Percentiles rank a stretch among this genome's conserved stretches.
Conservation (phyloP, 495 filamentous ascomycete genomes). For the Darksidea phi region DNA sequence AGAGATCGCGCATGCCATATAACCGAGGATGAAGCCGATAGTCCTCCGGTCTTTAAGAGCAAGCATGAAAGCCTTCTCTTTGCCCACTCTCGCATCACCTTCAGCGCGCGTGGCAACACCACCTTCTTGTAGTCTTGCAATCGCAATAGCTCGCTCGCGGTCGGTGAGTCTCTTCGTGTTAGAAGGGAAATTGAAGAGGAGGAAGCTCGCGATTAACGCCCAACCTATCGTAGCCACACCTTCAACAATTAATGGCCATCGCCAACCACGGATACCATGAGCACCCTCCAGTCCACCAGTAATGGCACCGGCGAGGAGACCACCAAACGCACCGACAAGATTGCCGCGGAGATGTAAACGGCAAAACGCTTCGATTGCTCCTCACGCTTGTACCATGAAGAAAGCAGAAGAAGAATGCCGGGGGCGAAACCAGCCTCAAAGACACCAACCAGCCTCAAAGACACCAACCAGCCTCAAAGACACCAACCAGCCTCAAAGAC, state of each 20-base stretch:
- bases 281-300: slow-evolving; percentile 67
- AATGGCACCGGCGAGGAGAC: slow-evolving; percentile 75
- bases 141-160: slow-evolving; percentile 69
- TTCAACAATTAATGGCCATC: slow-evolving; percentile 80
- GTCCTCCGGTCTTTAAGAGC: slow-evolving; percentile 76
- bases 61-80: slow-evolving; percentile 66
- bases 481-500: slow-evolving; percentile 52
- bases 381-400: slow-evolving; percentile 78
- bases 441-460: slow-evolving; percentile 47
- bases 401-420: slow-evolving; percentile 82
- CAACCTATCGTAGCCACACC: slow-evolving; percentile 72
- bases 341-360: slow-evolving; percentile 86
- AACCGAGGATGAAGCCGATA: slow-evolving; percentile 53
- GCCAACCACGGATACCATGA: slow-evolving; percentile 67
- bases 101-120: slow-evolving; percentile 73
- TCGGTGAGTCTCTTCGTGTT: slow-evolving; percentile 74
- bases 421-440: slow-evolving; percentile 69
- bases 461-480: slow-evolving; percentile 56
- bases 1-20: slow-evolving; percentile 31
- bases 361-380: slow-evolving; percentile 78
- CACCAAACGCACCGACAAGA: slow-evolving; percentile 80
- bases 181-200: slow-evolving; percentile 86
- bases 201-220: slow-evolving; percentile 71
- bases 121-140: slow-evolving; percentile 69
- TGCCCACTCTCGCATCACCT: slow-evolving; percentile 71